Conservation (phyloP, 2,329 filamentous ascomycete species). For the Xylogone sp. region DNA sequence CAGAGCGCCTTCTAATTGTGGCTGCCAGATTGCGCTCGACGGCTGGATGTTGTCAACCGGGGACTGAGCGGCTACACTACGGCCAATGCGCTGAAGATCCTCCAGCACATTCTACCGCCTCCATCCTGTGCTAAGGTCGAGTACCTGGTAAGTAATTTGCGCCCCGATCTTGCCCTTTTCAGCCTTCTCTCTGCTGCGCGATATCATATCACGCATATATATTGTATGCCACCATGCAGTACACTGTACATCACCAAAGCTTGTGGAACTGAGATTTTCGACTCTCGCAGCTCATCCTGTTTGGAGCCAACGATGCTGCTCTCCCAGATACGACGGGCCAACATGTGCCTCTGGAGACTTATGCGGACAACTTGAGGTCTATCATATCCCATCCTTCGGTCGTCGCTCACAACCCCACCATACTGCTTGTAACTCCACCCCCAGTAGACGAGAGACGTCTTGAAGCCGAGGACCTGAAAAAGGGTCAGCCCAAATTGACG, state of each 20-base stretch:
- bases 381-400: slow-evolving; percentile 73
- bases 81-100: slow-evolving; percentile 63
- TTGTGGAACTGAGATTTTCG: background rate
- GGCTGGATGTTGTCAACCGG: slow-evolving; percentile 82
- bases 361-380: slow-evolving; percentile 65
- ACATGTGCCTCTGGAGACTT: slow-evolving; percentile 72
- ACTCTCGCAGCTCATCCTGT: slow-evolving; percentile 52
- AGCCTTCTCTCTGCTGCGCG: no score
- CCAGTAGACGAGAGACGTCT: slow-evolving; percentile 61
- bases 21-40: slow-evolving; percentile 64
- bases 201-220: no score
- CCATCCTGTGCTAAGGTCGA: slow-evolving; percentile 58
- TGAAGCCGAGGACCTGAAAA: slow-evolving; percentile 28
- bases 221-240: no score
- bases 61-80: slow-evolving; percentile 85
- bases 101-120: slow-evolving; percentile 69
- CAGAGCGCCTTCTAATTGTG: slow-evolving; percentile 1
- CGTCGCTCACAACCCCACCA: slow-evolving; percentile 64
- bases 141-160: slow-evolving; percentile 58
- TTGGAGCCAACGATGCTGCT: slow-evolving; percentile 88
- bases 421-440: slow-evolving; percentile 78
- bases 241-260: background rate
- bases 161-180: no score
- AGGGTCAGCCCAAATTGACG: slow-evolving; percentile 32
- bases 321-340: slow-evolving; percentile 64